Evolutionary conservation across 1,284 basidiomycete species (phyloP).

Genomic region (Cutaneotrichosporon spelunceum): DNA sequence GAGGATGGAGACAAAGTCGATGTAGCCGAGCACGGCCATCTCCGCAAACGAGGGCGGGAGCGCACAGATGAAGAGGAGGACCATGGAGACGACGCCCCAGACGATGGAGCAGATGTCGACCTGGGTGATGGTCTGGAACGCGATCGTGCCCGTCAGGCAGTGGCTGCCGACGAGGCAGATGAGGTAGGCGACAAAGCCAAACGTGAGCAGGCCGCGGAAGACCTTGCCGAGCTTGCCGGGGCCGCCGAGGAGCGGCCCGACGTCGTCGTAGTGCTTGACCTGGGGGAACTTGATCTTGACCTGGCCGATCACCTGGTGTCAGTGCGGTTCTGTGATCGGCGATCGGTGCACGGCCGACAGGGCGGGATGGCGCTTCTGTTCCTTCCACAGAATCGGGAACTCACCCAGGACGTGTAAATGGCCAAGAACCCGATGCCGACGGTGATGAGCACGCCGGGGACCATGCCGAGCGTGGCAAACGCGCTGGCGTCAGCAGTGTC

Average conservation of each 20-base stretch:
- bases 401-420: constrained; percentile 23
- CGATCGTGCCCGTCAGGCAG: constrained; percentile 22
- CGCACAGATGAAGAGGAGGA: constrained; percentile 20
- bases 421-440: constrained; percentile 21
- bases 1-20: constrained; percentile 40
- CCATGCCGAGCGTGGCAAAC: constrained; percentile 21
- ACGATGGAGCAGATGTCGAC: constrained; percentile 14
- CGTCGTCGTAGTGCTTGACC: constrained; percentile 21
- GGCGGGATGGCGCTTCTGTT: not conserved
- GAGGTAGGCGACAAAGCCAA: constrained; percentile 19
- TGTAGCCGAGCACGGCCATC: constrained; percentile 41
- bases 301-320: constrained; percentile 13
- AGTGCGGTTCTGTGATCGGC: not conserved
- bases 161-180: constrained; percentile 22
- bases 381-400: not conserved
- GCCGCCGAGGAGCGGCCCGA: constrained; percentile 18
- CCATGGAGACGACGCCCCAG: constrained; percentile 20
- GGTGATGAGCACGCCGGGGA: constrained; percentile 18
- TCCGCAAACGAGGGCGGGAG: constrained; percentile 25
- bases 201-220: constrained; percentile 4
- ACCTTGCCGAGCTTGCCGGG: not conserved
- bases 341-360: not conserved
- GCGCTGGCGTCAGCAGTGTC: constrained; percentile 11
- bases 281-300: constrained; percentile 27
- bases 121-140: constrained; percentile 18